Conservation (phyloP, 108 stramenopile genomes). For the Skeletonema grethae region DNA sequence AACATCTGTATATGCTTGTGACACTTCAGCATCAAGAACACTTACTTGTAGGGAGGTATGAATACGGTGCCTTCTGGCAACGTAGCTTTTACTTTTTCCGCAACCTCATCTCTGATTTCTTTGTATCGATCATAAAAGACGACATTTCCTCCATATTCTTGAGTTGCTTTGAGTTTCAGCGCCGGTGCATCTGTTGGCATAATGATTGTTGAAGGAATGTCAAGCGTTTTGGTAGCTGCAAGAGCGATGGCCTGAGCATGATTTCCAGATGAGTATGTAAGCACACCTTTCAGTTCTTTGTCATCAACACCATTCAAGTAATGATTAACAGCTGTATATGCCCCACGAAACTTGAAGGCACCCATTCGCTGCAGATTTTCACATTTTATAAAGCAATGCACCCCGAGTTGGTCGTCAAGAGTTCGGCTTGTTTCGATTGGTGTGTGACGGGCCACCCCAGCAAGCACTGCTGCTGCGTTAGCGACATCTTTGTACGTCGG, state of each 20-base stretch:
- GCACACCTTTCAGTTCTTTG: slow-evolving; percentile 22
- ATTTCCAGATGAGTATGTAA: slow-evolving; percentile 52
- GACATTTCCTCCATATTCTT: slow-evolving; percentile 39
- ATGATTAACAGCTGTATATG: slow-evolving; percentile 33
- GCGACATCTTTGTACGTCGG: slow-evolving; percentile 45
- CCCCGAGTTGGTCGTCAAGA: slow-evolving; percentile 37
- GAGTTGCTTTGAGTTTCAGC: slow-evolving; percentile 41
- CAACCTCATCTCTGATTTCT: slow-evolving; percentile 44
- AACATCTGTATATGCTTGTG: too few species aligned
- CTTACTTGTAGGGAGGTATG: slow-evolving; percentile 40
- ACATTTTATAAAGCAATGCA: slow-evolving; percentile 32
- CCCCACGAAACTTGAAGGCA: slow-evolving; percentile 52
- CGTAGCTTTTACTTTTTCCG: slow-evolving; percentile 18
- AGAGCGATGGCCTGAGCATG: slow-evolving; percentile 54
- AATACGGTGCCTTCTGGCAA: slow-evolving; percentile 36
- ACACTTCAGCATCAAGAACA: too few species aligned
- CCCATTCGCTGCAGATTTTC: slow-evolving; percentile 51
- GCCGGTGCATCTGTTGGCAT: slow-evolving; percentile 51
- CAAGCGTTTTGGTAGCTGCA: slow-evolving; percentile 23
- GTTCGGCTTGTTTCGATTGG: slow-evolving; percentile 42
- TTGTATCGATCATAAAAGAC: slow-evolving; percentile 48
- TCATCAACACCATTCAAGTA: slow-evolving; percentile 11
- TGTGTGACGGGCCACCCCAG: slow-evolving; percentile 28
- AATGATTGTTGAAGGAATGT: slow-evolving; percentile 43
- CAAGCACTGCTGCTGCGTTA: slow-evolving; percentile 28